These are phyloP conservation scores for Pyracantha coccinea DNA, from an alignment of 331 rosid genomes.

Conservation along the genomic window DNA sequence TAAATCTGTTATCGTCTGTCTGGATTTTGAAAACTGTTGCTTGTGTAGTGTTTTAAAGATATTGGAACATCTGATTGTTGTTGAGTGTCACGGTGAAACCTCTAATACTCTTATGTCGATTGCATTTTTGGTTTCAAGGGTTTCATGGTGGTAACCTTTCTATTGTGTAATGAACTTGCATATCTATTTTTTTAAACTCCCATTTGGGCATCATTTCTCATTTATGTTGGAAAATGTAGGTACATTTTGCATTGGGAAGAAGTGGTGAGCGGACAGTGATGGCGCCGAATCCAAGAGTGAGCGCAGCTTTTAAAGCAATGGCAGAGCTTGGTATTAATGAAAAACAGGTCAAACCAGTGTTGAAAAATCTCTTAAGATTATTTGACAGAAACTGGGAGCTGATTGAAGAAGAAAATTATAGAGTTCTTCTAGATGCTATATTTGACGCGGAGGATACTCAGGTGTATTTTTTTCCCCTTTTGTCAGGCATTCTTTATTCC, in stretches of 20 bases:
- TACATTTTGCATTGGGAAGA: constrained; percentile 16
- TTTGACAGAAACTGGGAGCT: constrained; percentile 83
- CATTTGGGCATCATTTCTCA: background rate
- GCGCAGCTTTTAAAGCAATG: constrained; percentile 68
- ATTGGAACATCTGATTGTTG: background rate
- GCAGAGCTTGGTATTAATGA: constrained; percentile 50
- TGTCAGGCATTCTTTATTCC: background rate
- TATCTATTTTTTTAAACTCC: background rate
- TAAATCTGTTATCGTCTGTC: background rate
- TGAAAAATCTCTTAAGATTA: constrained; percentile 58
- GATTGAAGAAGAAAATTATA: constrained; percentile 82
- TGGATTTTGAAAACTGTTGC: background rate
- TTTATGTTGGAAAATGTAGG: constrained; percentile 5
- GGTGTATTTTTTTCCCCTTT: constrained; percentile 25
- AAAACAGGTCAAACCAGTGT: constrained; percentile 62
- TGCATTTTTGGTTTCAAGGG: background rate
- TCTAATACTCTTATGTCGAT: background rate
- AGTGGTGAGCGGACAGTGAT: constrained; percentile 31
- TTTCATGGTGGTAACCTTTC: background rate
- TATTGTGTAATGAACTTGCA: background rate
- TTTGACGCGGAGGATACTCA: constrained; percentile 65
- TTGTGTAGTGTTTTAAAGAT: background rate
- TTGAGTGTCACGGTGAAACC: background rate
- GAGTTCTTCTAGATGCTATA: constrained; percentile 83
- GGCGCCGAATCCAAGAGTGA: constrained; percentile 64